Base-by-base conservation (phyloP, 306 rosid species). In the Inga oerstediana region DNA sequence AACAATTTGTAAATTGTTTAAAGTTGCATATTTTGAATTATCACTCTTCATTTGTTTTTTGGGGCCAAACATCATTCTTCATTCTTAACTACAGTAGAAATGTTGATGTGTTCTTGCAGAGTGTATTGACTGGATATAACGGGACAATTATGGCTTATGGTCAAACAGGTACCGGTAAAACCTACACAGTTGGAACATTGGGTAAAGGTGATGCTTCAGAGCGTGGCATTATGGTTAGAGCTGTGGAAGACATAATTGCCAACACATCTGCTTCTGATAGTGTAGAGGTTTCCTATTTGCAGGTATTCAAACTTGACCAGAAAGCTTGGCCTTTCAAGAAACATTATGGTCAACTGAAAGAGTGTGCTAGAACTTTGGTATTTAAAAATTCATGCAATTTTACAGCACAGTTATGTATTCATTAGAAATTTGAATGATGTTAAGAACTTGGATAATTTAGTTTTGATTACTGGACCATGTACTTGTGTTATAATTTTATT, bases 141-240 rank as follows among this genome's bases (percentile, higher is more conserved):
- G 95, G 95, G 84, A 91, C 95, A 43, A 87, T 91, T 74, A 91
- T 91, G 95, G 95, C 93, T 77, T 91, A 91, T 62, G 95, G 95
- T 69, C 95, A 91, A 85, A 91, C 95, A n/a, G 95, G 93, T 32
- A 91, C 92, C 0, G 95, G 95, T 27, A 91, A 91, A 83, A 91
- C 95, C 64, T 90, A 91, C 88, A 91, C 95, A 43, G 84, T 91
- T 72, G 93, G 93, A 68, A 88, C 83, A 58, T 69, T 91, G 84
- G 95, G 95, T 45, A 83, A 80, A 70, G 89, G 88, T 37, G 95
- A 91, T 76, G 87, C 83, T 3, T 85, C 95, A 5, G 92, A 85
- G 84, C 89, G 93, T 69, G 95, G 95, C 61, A 91, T 91, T 84
- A 89, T 91, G 90, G 86, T 86, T 78, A 85, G 93, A 85, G 92